Percentiles rank a stretch among this genome's conserved stretches.
Conservation (phyloP, 2,329 filamentous ascomycete species). For the Colletotrichum gloeosporioides region DNA sequence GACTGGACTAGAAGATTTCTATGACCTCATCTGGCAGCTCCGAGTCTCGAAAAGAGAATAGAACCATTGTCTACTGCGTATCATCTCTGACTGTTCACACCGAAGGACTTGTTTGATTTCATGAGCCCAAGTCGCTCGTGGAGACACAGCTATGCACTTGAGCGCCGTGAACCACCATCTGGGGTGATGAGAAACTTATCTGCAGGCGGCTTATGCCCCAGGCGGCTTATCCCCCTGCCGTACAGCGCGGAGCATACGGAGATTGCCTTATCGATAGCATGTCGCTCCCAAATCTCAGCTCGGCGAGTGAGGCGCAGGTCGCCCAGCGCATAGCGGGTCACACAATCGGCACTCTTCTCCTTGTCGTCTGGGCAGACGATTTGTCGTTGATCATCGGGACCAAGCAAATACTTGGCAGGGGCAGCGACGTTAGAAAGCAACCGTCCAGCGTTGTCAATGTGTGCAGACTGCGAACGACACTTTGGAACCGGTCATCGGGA, state of each 20-base stretch:
- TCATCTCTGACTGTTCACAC: background rate
- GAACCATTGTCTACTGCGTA: background rate
- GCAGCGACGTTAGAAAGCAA: background rate
- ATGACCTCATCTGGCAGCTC: background rate
- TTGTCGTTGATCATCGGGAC: background rate
- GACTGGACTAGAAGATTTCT: background rate
- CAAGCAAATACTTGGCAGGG: slow-evolving; percentile 1
- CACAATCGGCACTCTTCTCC: background rate
- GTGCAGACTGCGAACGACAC: background rate
- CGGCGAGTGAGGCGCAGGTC: slow-evolving; percentile 11
- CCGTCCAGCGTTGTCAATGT: background rate
- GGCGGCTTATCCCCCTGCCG: background rate
- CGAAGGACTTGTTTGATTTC: background rate
- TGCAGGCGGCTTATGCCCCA: background rate
- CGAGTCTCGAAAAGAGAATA: background rate
- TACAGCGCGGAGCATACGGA: background rate
- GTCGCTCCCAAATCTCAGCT: slow-evolving; percentile 1
- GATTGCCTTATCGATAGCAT: slow-evolving; percentile 9
- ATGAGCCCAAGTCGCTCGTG: background rate
- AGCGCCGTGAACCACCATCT: background rate
- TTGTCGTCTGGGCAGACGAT: background rate
- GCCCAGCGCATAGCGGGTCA: background rate
- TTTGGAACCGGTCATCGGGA: background rate
- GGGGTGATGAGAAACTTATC: background rate
- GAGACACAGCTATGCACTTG: background rate